Evolutionary conservation across 768 basidiomycete genomes (phyloP).

Genomic region (Russula earlei): DNA sequence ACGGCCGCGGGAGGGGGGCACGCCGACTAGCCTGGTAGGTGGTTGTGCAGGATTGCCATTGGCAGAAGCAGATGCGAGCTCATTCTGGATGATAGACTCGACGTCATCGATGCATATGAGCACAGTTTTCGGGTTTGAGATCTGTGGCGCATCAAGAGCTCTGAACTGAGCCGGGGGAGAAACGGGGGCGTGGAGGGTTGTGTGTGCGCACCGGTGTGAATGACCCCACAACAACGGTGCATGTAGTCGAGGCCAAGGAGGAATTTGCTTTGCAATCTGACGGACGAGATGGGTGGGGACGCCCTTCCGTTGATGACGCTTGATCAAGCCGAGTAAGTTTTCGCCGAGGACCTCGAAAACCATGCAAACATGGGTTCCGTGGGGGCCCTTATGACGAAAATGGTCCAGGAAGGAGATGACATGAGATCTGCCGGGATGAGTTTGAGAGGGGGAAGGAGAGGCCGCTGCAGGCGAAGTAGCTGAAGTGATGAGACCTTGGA

Average conservation of each 20-base stretch:
- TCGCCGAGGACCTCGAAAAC: slow-evolving; percentile 98
- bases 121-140: slow-evolving; percentile 96
- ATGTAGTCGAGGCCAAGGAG: slow-evolving; percentile 95
- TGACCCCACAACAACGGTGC: slow-evolving; percentile 94
- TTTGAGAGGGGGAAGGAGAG: slow-evolving; percentile 47
- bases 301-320: slow-evolving; percentile 96
- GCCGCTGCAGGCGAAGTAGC: slow-evolving; percentile 46
- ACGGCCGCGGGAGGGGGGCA: slow-evolving; percentile 85
- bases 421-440: slow-evolving; percentile 84
- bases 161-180: slow-evolving; percentile 11
- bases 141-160: slow-evolving; percentile 36
- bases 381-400: slow-evolving; percentile 92
- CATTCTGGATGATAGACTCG: slow-evolving; percentile 81
- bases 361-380: slow-evolving; percentile 98
- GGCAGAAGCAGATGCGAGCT: slow-evolving; percentile 49
- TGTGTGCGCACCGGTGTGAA: slow-evolving; percentile 66
- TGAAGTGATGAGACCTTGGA: slow-evolving; percentile 89
- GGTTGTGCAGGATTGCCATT: slow-evolving; percentile 33
- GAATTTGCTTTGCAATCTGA: slow-evolving; percentile 95
- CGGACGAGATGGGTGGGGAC: slow-evolving; percentile 88
- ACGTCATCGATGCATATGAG: slow-evolving; percentile 96
- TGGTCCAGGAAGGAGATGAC: slow-evolving; percentile 98
- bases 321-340: slow-evolving; percentile 92
- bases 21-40: slow-evolving; percentile 72
- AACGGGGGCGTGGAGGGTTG: background rate